These are phyloP conservation scores for Basidiobolus meristosporus DNA, from an alignment of 371 early-diverging fungal species.

Conservation along the genomic window DNA sequence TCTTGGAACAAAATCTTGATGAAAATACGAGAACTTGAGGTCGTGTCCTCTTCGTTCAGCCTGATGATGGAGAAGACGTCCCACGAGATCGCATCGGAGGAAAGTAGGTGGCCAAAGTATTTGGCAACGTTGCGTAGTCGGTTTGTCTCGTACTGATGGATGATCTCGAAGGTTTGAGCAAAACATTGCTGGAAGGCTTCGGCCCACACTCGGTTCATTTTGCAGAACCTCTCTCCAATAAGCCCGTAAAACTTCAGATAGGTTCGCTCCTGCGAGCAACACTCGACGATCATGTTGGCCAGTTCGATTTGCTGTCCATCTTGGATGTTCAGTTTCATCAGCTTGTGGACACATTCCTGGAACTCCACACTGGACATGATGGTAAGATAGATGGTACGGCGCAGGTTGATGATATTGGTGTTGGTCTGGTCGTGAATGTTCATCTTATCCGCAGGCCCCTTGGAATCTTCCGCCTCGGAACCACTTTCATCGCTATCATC, in stretches of 20 bases:
- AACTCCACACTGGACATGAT: slow-evolving; percentile 90
- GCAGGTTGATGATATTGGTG: slow-evolving; percentile 69
- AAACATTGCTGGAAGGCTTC: slow-evolving; percentile 58
- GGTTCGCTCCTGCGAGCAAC: slow-evolving; percentile 89
- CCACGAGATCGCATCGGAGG: slow-evolving; percentile 76
- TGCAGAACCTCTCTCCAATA: slow-evolving; percentile 87
- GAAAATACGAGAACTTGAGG: slow-evolving; percentile 89
- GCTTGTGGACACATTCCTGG: slow-evolving; percentile 92
- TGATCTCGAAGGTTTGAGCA: slow-evolving; percentile 64
- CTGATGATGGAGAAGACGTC: slow-evolving; percentile 55
- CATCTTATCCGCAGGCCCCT: slow-evolving; percentile 18
- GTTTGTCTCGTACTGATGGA: slow-evolving; percentile 89
- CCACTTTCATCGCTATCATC: slow-evolving; percentile 32
- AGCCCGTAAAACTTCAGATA: slow-evolving; percentile 86
- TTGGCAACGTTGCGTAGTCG: slow-evolving; percentile 82
- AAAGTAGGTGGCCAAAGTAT: slow-evolving; percentile 77
- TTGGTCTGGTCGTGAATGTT: slow-evolving; percentile 81
- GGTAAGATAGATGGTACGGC: slow-evolving; percentile 85
- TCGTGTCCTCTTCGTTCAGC: slow-evolving; percentile 83
- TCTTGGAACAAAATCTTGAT: slow-evolving; percentile 89
- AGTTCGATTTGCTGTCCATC: slow-evolving; percentile 74
- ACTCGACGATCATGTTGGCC: slow-evolving; percentile 91
- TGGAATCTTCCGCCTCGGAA: slow-evolving; percentile 16
- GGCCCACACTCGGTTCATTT: slow-evolving; percentile 62
- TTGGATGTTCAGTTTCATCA: slow-evolving; percentile 65